Percentiles rank a stretch among this genome's conserved stretches.
These are phyloP conservation scores for Alternaria conjuncta DNA, from an alignment of 2,329 filamentous ascomycete genomes.

Conservation along the genomic window DNA sequence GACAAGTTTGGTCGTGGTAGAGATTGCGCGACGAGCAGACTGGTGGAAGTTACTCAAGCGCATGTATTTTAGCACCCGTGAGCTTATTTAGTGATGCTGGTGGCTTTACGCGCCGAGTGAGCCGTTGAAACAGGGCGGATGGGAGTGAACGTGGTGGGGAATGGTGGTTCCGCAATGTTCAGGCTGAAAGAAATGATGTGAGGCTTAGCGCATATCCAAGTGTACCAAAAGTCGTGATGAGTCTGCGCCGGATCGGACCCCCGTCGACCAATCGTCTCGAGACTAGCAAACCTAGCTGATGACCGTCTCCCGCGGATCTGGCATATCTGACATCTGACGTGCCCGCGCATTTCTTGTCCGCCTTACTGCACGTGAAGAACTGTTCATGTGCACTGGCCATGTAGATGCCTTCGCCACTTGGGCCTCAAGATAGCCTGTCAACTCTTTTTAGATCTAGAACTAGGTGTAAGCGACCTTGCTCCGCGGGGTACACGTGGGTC, in stretches of 20 bases:
- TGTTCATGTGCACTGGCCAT: constrained; percentile 5
- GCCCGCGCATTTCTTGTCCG: not conserved
- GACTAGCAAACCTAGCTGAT: not conserved
- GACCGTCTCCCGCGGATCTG: constrained; percentile 6
- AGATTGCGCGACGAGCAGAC: not conserved
- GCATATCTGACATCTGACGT: constrained; percentile 12
- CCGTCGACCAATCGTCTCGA: not conserved
- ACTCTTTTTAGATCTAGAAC: not conserved
- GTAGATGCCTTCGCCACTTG: constrained; percentile 4
- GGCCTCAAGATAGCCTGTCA: not conserved
- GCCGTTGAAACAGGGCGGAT: not conserved
- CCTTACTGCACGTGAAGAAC: not conserved
- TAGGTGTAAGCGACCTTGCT: not conserved
- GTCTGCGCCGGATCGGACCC: not conserved
- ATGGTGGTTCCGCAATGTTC: not conserved
- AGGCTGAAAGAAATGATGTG: not conserved
- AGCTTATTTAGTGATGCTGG: not conserved
- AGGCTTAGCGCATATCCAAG: not conserved
- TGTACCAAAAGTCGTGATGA: not conserved
- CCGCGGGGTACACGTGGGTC: not conserved
- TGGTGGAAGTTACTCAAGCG: not conserved
- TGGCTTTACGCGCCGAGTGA: not conserved
- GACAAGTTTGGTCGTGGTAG: not conserved
- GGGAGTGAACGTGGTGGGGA: not conserved
- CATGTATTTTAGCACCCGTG: not conserved